These are phyloP conservation scores for Apostasia shenzhenica DNA, from an alignment of 106 monocot species.

Conservation along the genomic window DNA sequence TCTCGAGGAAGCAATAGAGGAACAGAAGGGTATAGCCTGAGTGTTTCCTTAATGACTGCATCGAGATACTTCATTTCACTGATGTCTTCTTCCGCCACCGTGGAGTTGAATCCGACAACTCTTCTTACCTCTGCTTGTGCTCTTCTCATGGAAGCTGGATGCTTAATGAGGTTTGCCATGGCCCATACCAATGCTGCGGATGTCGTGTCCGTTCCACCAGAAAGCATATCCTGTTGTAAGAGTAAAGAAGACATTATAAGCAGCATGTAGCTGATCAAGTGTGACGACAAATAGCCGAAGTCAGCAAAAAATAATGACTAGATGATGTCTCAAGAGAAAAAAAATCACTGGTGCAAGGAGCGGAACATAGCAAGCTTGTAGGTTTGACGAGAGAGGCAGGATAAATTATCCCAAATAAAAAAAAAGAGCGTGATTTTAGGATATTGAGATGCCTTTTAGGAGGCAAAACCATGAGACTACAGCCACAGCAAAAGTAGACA, in stretches of 20 bases:
- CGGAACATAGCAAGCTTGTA: too few relatives aligned
- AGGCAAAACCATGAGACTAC: too few relatives aligned
- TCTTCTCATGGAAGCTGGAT: background rate
- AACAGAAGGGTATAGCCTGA: conserved; percentile 5
- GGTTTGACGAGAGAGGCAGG: too few relatives aligned
- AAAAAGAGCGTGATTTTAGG: too few relatives aligned
- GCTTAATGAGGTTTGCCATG: conserved; percentile 5
- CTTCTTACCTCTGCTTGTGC: conserved; percentile 8
- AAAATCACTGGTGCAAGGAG: too few relatives aligned
- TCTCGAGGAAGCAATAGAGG: background rate
- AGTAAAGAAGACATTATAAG: background rate
- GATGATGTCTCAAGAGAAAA: too few relatives aligned
- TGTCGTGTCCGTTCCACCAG: conserved; percentile 1
- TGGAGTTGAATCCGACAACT: background rate
- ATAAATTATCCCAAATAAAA: too few relatives aligned
- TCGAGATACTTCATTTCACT: background rate
- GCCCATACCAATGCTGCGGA: conserved; percentile 4
- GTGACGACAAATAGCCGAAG: too few relatives aligned
- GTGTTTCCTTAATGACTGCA: background rate
- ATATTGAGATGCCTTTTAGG: too few relatives aligned
- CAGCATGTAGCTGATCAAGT: background rate
- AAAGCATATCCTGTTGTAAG: conserved; percentile 7
- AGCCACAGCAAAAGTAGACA: too few relatives aligned
- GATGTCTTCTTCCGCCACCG: background rate
- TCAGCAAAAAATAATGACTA: too few relatives aligned